Percentiles rank a stretch among this genome's conserved stretches.
Conservation (phyloP, 176 grass and related monocot genomes). For the Oryza glumipatula region DNA sequence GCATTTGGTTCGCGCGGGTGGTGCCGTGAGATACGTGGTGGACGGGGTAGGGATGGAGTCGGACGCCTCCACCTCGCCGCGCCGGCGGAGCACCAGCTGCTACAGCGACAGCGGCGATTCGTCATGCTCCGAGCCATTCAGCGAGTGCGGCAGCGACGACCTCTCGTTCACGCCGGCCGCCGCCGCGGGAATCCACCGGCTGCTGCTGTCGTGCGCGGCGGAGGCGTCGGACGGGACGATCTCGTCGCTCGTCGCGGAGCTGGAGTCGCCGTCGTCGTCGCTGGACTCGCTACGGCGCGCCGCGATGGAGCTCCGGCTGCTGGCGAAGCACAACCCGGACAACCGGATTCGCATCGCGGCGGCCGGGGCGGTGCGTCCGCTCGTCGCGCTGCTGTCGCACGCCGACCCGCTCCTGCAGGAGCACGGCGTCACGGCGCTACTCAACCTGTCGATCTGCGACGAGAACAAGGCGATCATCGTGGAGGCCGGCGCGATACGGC, state of each 20-base stretch:
- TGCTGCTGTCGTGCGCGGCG: conserved; percentile 59
- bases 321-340: conserved; percentile 88
- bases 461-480: conserved; percentile 79
- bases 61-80: conserved; percentile 55
- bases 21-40: neutral
- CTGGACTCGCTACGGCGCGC: conserved; percentile 66
- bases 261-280: conserved; percentile 49
- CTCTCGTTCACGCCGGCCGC: conserved; percentile 41
- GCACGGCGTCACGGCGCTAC: conserved; percentile 81
- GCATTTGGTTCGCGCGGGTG: conserved; percentile 3
- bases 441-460: conserved; percentile 91
- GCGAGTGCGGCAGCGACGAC: conserved; percentile 80
- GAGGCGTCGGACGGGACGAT: conserved; percentile 78
- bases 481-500: conserved; percentile 70
- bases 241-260: conserved; percentile 56
- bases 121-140: conserved; percentile 75
- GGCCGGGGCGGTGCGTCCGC: conserved; percentile 68
- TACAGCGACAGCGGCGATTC: conserved; percentile 83
- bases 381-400: conserved; percentile 75
- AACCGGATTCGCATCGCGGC: conserved; percentile 84
- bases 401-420: conserved; percentile 80
- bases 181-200: conserved; percentile 52
- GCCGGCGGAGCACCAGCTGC: conserved; percentile 54
- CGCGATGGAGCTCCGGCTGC: conserved; percentile 74
- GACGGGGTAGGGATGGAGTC: conserved; percentile 42